A percentile compares a stretch with the other conserved stretches of the same genome.
Conservation (phyloP, 2,329 filamentous ascomycete genomes). For the Coniochaeta hoffmannii region DNA sequence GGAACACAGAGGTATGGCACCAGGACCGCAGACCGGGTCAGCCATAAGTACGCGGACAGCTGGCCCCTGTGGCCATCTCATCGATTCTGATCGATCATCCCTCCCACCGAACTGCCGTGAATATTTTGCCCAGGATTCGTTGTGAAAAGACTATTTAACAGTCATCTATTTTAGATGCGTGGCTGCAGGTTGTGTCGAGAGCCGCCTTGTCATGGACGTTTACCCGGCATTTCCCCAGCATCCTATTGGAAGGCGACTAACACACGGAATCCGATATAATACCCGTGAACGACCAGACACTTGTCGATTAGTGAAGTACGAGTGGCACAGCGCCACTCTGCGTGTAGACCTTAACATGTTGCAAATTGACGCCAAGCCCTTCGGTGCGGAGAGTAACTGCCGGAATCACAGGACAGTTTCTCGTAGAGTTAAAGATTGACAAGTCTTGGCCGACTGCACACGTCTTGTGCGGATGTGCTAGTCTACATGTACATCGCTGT, state of each 20-base stretch:
- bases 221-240: not conserved
- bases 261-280: not conserved
- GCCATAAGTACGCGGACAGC: not conserved
- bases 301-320: too few relatives aligned
- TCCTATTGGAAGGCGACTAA: not conserved
- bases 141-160: not conserved
- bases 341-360: not conserved
- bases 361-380: not conserved
- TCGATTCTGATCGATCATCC: not conserved
- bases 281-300: not conserved
- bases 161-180: slow-evolving; percentile 3
- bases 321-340: not conserved
- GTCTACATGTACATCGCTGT: not conserved
- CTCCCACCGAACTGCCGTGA: not conserved
- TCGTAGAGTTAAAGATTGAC: not conserved
- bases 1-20: not conserved
- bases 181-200: not conserved
- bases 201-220: not conserved
- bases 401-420: not conserved
- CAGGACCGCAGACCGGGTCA: not conserved
- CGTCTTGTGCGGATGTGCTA: not conserved
- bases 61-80: not conserved
- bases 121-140: not conserved
- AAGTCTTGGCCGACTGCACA: not conserved
- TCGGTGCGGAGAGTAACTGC: not conserved